Percentiles rank a stretch among this genome's conserved stretches.
phyloP scores from a whole-genome alignment of 2,329 filamentous ascomycete genomes.

The Cryphonectria nitschkei region DNA sequence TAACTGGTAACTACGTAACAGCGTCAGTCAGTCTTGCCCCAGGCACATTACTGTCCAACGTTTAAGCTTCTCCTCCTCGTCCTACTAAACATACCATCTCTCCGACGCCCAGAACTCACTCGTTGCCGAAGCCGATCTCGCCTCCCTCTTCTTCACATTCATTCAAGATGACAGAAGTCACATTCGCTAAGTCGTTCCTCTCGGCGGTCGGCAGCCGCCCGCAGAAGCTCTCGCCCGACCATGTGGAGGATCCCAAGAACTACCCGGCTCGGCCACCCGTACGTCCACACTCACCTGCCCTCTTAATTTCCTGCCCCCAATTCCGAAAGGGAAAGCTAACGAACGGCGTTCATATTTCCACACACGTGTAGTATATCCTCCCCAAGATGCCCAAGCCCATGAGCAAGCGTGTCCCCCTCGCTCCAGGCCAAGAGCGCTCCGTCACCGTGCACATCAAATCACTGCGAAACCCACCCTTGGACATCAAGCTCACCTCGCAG shows the following conservation, averaged over 20 bases:
- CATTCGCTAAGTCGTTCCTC: conserved; percentile 85
- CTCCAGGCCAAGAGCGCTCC: conserved; percentile 57
- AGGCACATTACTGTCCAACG: not conserved
- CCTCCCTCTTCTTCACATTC: not conserved
- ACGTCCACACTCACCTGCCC: conserved; percentile 40
- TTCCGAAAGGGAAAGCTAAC: not conserved
- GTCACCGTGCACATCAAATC: conserved; percentile 71
- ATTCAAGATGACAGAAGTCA: conserved; percentile 73
- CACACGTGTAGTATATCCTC: conserved; percentile 65
- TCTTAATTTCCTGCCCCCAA: not conserved
- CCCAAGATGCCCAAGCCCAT: conserved; percentile 65
- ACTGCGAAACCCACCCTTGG: conserved; percentile 73
- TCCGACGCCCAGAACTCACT: not conserved
- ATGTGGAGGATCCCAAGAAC: conserved; percentile 82
- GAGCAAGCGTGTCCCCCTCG: conserved; percentile 42
- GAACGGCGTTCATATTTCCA: conserved; percentile 22
- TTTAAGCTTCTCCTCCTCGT: not conserved
- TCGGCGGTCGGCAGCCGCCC: conserved; percentile 77
- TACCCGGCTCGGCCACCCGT: conserved; percentile 80
- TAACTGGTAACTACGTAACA: conserved; percentile 19
- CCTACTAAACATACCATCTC: not conserved
- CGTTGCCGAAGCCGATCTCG: not conserved
- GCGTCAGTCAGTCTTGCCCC: conserved; percentile 1
- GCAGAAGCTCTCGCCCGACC: conserved; percentile 81
- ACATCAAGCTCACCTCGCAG: conserved; percentile 66